Base-by-base conservation (phyloP, 2,329 filamentous ascomycete species). In the Claviceps digitariae region DNA sequence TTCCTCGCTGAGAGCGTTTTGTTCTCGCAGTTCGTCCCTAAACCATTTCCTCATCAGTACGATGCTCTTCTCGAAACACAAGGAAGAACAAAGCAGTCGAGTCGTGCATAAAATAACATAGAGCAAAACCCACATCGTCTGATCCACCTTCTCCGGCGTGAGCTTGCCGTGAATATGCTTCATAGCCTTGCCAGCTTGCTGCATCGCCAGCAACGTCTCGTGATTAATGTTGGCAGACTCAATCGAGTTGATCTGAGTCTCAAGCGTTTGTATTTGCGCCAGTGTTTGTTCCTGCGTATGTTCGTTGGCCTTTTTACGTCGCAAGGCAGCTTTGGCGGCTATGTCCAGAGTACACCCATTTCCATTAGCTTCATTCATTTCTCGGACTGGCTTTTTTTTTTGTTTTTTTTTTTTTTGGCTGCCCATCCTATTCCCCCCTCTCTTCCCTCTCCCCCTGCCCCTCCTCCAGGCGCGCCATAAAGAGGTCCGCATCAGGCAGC, bases 211-310 rank as follows among this genome's bases (percentile, higher is more conserved):
- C 59, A 97, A 76, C 13, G 93, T 98, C 76, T 96, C 90, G 72
- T 91, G 84, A 77, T 98, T 98, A 75, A 98, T 96, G 69, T 97
- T 98, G 57, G 93, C 93, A 48, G 90, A 89, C 72, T 98, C 93
- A 74, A 98, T 97, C 56, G 87, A 85, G 69, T 93, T 93, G 66
- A 97, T 94, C 69, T 98, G 90, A 66, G 90, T 86, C 69, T 98
- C 93, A 46, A 98, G 77, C 23, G 93, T 95, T 62, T 83, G 82
- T 65, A 97, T 94, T 72, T 97, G 91, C 34, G 86, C 82, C 55
- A 82, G 79, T 1, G 91, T 97, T 72, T 96, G 90, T 60, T 95
- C 89, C 55, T 96, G 81, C 54, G 87, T 88, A 69, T 90, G 86
- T 70, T 97, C 90, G 64, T 93, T 88, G 61, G 83, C 78, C 80